Base-by-base conservation (phyloP, 768 basidiomycete species). In the Xanthoconium purpureum region DNA sequence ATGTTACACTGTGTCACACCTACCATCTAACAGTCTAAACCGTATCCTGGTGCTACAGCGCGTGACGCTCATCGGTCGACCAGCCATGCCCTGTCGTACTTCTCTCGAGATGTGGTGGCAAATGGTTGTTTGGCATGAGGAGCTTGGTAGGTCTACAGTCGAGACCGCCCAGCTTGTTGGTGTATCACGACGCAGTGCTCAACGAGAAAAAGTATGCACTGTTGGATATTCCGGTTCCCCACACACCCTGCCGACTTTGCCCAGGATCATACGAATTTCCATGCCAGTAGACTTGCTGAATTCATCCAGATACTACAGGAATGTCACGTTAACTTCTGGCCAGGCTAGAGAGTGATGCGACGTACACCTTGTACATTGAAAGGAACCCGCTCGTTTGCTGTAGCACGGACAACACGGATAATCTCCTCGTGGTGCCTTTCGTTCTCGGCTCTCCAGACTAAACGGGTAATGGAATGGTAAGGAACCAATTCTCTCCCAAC, bases 311-410 rank as follows among this genome's bases (percentile, higher is more conserved):
- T 91, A 91, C 87, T 89, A 48, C 14, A 18, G n/a, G 36, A 35
- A 24, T 29, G 3, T 2, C 18, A 30, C 8, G 39, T 55, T 42
- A 28, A 18, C 55, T 28, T 9, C 15, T 32, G 5, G 29, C 24
- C 62, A 44, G 11, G 50, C 33, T 24, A 57, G 13, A 36, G 24
- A 8, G 28, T n/a, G 14, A 15, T 28, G 15, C 17, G 38, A 72
- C 85, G 48, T 73, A 91, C 90, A 18, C 80, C 80, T 75, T 89
- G 83, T 10, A 91, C 81, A 61, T 92, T 91, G 76, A 82, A 91
- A 7, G 84, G 83, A 10, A 90, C 82, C 71, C 85, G 87, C 66
- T 86, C 82, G 50, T 79, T 74, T 0, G 89, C 88, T n/a, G 85
- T 89, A n/a, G 80, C 76, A 59, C 78, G 77, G 39, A 93, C 82